phyloP scores from a whole-genome alignment of 371 early-diverging fungal genomes.

The Lichtheimia hyalospora region DNA sequence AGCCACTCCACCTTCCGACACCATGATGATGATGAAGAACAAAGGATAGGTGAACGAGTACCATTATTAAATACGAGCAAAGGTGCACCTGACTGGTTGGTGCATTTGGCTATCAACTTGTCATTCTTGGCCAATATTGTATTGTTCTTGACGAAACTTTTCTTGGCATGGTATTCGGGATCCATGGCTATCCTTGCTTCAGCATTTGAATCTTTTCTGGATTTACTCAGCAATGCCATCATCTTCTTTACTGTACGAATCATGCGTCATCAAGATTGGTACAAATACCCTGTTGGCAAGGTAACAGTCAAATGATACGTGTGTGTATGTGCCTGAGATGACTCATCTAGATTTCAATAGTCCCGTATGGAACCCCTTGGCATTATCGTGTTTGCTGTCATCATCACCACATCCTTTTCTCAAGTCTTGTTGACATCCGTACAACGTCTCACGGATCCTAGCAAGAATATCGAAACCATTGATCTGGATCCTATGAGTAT shows the following conservation, averaged over 20 bases:
- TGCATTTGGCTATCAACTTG: constrained; percentile 48
- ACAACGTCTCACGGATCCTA: constrained; percentile 39
- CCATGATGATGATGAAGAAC: background rate
- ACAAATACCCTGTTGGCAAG: constrained; percentile 52
- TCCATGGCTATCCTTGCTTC: constrained; percentile 52
- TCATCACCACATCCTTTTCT: constrained; percentile 62
- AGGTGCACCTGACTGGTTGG: constrained; percentile 19
- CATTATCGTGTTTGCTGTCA: constrained; percentile 62
- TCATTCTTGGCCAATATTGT: constrained; percentile 43
- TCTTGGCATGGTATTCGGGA: constrained; percentile 38
- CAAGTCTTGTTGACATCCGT: constrained; percentile 60
- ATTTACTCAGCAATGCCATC: constrained; percentile 50
- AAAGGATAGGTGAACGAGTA: background rate
- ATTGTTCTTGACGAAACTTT: constrained; percentile 36
- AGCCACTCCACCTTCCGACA: background rate
- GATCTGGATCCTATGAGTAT: constrained; percentile 45
- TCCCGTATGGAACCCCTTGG: constrained; percentile 68
- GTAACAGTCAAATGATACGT: background rate
- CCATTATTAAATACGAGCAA: background rate
- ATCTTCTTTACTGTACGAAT: constrained; percentile 49
- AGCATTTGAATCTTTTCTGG: constrained; percentile 50
- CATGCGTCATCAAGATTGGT: constrained; percentile 45
- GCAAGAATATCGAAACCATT: constrained; percentile 31
- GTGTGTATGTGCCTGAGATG: background rate
- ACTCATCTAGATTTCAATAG: constrained; percentile 9